Percentiles rank a stretch among this genome's conserved stretches.
phyloP scores from a whole-genome alignment of 805 yeast genomes.

The Allodekkera sacchari region DNA sequence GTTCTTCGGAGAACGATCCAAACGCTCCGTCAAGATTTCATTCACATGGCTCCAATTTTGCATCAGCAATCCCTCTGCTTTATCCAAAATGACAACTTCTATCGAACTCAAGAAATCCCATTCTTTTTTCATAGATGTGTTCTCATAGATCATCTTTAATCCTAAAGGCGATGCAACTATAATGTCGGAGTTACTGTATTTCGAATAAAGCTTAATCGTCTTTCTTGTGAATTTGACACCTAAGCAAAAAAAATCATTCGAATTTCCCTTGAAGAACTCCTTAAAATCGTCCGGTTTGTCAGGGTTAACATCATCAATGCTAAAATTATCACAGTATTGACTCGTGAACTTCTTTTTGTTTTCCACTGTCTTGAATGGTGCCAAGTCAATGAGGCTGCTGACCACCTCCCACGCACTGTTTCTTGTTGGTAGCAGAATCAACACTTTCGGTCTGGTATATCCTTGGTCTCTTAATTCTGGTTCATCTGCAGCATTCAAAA shows the following conservation, averaged over 20 bases:
- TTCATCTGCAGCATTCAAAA: slow-evolving; percentile 24
- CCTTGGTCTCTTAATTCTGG: slow-evolving; percentile 87
- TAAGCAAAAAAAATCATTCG: slow-evolving; percentile 82
- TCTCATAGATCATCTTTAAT: slow-evolving; percentile 67
- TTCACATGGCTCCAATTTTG: slow-evolving; percentile 87
- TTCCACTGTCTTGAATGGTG: slow-evolving; percentile 71
- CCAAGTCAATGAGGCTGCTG: slow-evolving; percentile 46
- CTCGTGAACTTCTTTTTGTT: slow-evolving; percentile 65
- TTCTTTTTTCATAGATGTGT: slow-evolving; percentile 32
- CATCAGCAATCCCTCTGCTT: slow-evolving; percentile 78
- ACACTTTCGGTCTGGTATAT: slow-evolving; percentile 84
- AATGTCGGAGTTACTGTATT: slow-evolving; percentile 78
- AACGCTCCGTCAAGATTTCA: slow-evolving; percentile 53
- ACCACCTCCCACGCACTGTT: slow-evolving; percentile 67
- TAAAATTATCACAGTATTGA: slow-evolving; percentile 52
- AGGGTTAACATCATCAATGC: slow-evolving; percentile 19
- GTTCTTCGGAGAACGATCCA: slow-evolving; percentile 71
- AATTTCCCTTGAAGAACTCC: slow-evolving; percentile 75
- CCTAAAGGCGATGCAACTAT: slow-evolving; percentile 92
- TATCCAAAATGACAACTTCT: slow-evolving; percentile 73
- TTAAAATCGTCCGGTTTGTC: slow-evolving; percentile 80
- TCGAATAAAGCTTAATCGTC: slow-evolving; percentile 73
- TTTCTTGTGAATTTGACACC: slow-evolving; percentile 91
- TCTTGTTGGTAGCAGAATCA: slow-evolving; percentile 79
- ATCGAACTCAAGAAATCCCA: slow-evolving; percentile 83